Base-by-base conservation (phyloP, 805 yeast species). In the baker's yeast (Saccharomyces cerevisiae) region DNA sequence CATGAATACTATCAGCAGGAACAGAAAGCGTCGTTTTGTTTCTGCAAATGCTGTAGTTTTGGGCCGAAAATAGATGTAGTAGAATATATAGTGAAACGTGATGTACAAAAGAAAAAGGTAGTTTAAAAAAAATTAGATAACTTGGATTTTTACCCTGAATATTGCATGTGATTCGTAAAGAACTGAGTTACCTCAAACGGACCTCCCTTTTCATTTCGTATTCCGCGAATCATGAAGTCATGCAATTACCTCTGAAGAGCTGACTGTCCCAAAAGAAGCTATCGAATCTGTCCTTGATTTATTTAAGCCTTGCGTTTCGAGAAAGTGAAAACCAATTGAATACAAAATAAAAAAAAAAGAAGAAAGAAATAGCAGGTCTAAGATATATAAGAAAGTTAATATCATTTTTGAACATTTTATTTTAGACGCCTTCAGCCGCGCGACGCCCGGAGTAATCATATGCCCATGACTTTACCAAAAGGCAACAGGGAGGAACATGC, bases 191-290 rank as follows among this genome's bases (percentile, higher is more conserved):
- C 17, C 5, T 32, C 5, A 2, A 14, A 9, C 2, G 21, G 41
- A 14, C 5, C 21, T 32, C 21, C 17, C 41, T 6, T 32, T 9
- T 32, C 21, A 32, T 32, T 32, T 32, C 9, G 41, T 32, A 32
- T 21, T 14, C 17, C n/a, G 21, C 3, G 21, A 32, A 32, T 32
- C 41, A 32, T 32, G 14, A 21, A 32, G 41, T 32, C 41, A 32
- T 32, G 41, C 17, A 32, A 63, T 63, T 10, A 48, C 62, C 10
- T 30, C 48, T 26, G 52, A 53, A 10, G 64, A 63, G 32, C 48
- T 64, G n/a, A 51, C 41, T 8, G 5, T 32, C 41, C n/a, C n/a
- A 9, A 32, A 21, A 14, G 41, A 32, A 32, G 41, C 41, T 32
- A 32, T 32, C 8, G 1, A 5, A 32, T n/a, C 41, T 9, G 41